Evolutionary conservation across 352 stramenopile species (phyloP).

Genomic region (Pythium sukuiense): DNA sequence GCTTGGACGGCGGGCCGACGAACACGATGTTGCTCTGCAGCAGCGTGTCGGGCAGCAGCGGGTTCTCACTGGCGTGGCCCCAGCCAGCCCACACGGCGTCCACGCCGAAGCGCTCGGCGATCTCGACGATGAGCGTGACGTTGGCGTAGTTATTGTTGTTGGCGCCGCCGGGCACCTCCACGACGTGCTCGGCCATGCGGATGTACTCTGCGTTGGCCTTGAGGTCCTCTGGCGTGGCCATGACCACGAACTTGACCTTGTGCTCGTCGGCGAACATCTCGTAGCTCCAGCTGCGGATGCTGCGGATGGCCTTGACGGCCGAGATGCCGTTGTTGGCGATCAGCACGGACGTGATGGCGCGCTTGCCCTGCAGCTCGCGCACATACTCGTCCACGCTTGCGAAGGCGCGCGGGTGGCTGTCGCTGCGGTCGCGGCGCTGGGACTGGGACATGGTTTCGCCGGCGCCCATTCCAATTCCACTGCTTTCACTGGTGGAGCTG

Average conservation of each 20-base stretch:
- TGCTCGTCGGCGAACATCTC: conserved; percentile 96
- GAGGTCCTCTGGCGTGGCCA: conserved; percentile 99
- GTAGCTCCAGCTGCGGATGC: conserved; percentile 98
- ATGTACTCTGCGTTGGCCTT: conserved; percentile 99
- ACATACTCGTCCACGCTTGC: conserved; percentile 92
- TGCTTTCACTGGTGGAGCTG: conserved; percentile 1
- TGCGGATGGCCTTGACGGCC: conserved; percentile 99
- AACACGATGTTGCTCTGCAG: conserved; percentile 96
- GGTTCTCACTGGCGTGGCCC: conserved; percentile 99
- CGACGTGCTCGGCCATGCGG: conserved; percentile 99
- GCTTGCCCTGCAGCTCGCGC: conserved; percentile 82
- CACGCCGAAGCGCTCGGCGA: conserved; percentile 95
- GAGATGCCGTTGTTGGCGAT: conserved; percentile 99
- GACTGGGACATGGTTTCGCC: conserved; percentile 9
- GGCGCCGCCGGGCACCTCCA: conserved; percentile 98
- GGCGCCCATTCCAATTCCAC: conserved; percentile 3
- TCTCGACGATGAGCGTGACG: conserved; percentile 98
- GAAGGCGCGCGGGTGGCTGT: conserved; percentile 79
- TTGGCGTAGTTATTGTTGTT: conserved; percentile 99
- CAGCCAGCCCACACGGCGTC: conserved; percentile 99
- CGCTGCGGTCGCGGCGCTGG: conserved; percentile 41
- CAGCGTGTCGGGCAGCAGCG: conserved; percentile 94
- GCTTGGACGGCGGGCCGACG: conserved; percentile 96
- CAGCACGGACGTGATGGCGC: conserved; percentile 95
- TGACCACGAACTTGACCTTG: conserved; percentile 97